Evolutionary conservation across 164 flowering plant species (phyloP).

Genomic region (Litsea cubeba): DNA sequence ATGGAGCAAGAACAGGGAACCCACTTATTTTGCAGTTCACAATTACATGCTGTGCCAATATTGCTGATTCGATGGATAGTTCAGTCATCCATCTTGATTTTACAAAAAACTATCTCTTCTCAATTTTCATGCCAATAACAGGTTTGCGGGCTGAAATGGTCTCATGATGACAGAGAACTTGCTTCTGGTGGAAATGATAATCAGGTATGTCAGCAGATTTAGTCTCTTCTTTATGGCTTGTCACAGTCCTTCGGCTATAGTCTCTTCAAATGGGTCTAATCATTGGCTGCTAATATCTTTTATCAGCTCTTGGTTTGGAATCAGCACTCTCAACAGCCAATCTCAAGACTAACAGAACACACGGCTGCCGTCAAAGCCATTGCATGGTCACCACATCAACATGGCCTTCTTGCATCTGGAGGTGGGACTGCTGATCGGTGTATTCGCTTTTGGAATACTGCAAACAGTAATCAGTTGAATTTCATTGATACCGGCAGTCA

Average conservation of each 20-base stretch:
- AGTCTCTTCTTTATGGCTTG: background rate
- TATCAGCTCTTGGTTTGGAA: slow-evolving; percentile 92
- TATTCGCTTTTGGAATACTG: slow-evolving; percentile 96
- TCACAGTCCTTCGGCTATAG: background rate
- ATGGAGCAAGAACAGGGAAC: too few species aligned
- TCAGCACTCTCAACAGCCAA: slow-evolving; percentile 84
- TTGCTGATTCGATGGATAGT: background rate
- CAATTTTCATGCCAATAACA: slow-evolving; percentile 18
- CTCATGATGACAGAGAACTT: slow-evolving; percentile 96
- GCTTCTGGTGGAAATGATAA: slow-evolving; percentile 99
- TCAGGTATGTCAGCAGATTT: slow-evolving; percentile 49
- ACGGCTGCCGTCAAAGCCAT: slow-evolving; percentile 99
- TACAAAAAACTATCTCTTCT: background rate
- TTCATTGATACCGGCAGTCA: slow-evolving; percentile 92
- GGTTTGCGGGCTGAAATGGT: slow-evolving; percentile 99
- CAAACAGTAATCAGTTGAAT: slow-evolving; percentile 77
- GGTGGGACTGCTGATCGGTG: slow-evolving; percentile 99
- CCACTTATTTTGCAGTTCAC: background rate
- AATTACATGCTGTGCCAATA: background rate
- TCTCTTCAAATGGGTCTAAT: background rate
- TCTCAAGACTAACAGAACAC: slow-evolving; percentile 72
- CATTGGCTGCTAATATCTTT: background rate
- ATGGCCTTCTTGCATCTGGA: slow-evolving; percentile 93
- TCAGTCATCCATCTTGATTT: background rate
- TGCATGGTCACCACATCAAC: slow-evolving; percentile 98